A percentile compares a stretch with the other conserved stretches of the same genome.
These are phyloP conservation scores for Cydonia oblonga DNA, from an alignment of 331 rosid genomes.

Conservation along the genomic window DNA sequence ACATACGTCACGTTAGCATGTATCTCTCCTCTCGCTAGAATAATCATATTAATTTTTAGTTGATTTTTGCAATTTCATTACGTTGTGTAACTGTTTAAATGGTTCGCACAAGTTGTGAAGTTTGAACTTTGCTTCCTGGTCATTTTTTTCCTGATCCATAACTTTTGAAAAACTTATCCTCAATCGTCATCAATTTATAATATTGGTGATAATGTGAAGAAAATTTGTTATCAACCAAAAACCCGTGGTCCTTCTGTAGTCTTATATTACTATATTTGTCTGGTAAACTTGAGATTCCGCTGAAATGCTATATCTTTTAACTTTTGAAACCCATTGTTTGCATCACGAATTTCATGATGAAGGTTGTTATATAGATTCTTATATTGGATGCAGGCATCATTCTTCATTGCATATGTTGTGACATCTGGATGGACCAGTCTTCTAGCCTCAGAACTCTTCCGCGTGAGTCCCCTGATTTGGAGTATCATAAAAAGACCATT, in stretches of 20 bases:
- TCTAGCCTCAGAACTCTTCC: constrained; percentile 58
- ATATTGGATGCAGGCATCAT: constrained; percentile 57
- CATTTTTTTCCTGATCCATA: neutral
- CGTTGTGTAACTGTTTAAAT: neutral
- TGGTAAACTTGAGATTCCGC: neutral
- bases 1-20: neutral
- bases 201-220: neutral
- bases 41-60: neutral
- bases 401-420: constrained; percentile 72
- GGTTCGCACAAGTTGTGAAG: neutral
- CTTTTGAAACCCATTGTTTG: neutral
- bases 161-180: neutral
- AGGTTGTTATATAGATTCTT: neutral
- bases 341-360: neutral
- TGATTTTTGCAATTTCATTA: neutral
- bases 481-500: constrained; percentile 27
- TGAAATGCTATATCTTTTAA: neutral
- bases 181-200: neutral
- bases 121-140: neutral
- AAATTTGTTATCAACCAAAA: neutral
- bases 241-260: neutral
- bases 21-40: neutral
- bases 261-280: neutral
- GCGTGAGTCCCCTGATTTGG: constrained; percentile 30
- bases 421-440: constrained; percentile 68